Conservation (phyloP, 2,329 filamentous ascomycete species). For the Curvularia verruculosa region DNA sequence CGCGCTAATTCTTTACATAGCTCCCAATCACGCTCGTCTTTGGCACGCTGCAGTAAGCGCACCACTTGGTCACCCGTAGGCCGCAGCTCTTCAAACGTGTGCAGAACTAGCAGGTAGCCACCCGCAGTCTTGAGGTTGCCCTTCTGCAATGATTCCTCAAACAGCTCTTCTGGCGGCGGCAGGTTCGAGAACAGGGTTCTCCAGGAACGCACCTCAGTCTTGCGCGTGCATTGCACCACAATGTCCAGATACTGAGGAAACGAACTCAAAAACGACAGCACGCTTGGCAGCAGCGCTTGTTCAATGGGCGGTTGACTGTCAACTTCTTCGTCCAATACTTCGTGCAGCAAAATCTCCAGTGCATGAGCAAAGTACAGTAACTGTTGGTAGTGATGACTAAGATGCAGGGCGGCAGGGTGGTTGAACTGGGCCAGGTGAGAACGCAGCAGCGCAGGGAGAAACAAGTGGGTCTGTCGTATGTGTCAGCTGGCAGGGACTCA, state of each 20-base stretch:
- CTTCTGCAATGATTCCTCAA: slow-evolving; percentile 86
- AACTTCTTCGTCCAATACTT: slow-evolving; percentile 92
- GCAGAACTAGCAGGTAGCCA: slow-evolving; percentile 92
- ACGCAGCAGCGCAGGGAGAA: slow-evolving; percentile 85
- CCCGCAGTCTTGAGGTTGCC: slow-evolving; percentile 93
- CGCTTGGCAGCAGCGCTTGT: slow-evolving; percentile 58
- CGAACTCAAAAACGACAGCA: slow-evolving; percentile 60
- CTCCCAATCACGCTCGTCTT: slow-evolving; percentile 89
- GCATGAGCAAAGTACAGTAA: slow-evolving; percentile 93
- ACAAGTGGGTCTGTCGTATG: slow-evolving; percentile 78
- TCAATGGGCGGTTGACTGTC: slow-evolving; percentile 63
- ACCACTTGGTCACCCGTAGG: slow-evolving; percentile 78
- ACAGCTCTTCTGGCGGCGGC: slow-evolving; percentile 87
- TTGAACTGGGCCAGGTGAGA: slow-evolving; percentile 78
- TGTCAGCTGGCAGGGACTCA: slow-evolving; percentile 18
- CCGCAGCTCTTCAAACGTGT: slow-evolving; percentile 70
- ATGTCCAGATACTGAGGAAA: slow-evolving; percentile 88
- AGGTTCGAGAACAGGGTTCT: slow-evolving; percentile 90
- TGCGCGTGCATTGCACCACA: slow-evolving; percentile 93
- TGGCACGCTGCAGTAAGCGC: slow-evolving; percentile 78
- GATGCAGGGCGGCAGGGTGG: slow-evolving; percentile 77
- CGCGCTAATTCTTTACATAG: slow-evolving; percentile 91
- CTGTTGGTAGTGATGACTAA: slow-evolving; percentile 84
- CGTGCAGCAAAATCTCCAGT: slow-evolving; percentile 87
- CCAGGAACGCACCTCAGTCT: slow-evolving; percentile 96